Evolutionary conservation across 352 stramenopile species (phyloP), one percentile per base, ranked within the genome.

Genomic region (Pythium phragmitis): DNA sequence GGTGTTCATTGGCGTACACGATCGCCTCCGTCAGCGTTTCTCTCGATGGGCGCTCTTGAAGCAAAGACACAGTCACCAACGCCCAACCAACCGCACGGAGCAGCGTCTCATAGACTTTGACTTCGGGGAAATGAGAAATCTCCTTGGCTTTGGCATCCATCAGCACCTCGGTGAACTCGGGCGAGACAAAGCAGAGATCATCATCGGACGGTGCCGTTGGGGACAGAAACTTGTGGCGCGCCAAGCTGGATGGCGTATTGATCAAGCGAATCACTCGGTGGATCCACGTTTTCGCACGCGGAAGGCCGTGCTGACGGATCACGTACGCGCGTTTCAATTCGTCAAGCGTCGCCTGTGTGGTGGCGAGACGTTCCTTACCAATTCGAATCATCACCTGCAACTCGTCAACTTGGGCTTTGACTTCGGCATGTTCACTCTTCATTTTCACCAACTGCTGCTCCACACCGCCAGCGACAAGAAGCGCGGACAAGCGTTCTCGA

Each of bases 91-190:
- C 83, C 17, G 76, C 52, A 30, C 80, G 82, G 48, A 96, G 57
- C 47, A 94, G 65, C 3, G 85, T 84, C 23, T 78, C 72, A 41
- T 89, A 89, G 41, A 78, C 70, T 13, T 75, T 74, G 2, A 94
- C 83, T 46, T 86, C 79, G 11, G 86, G 79, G 46, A 95, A 96
- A 52, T 81, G 69, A n/a, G 86, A 72, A 33, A 95, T 89, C n/a
- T 70, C 68, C 49, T 75, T 70, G 14, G 68, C 68, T 43, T 76
- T 77, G 13, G 68, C 69, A 51, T 72, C 68, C 7, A 57, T 65
- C 6, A 94, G 67, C 5, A 73, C 71, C 17, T 76, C 61, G 12
- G 63, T 69, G 41, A 87, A 92, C 37, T 84, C 79, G 7, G 45
- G 48, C 1, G 80, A 77, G 4, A 91, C 51, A 63, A 82, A 91